Evolutionary conservation across 164 flowering plant species (phyloP).

Genomic region (Tetrastigma voinierianum): DNA sequence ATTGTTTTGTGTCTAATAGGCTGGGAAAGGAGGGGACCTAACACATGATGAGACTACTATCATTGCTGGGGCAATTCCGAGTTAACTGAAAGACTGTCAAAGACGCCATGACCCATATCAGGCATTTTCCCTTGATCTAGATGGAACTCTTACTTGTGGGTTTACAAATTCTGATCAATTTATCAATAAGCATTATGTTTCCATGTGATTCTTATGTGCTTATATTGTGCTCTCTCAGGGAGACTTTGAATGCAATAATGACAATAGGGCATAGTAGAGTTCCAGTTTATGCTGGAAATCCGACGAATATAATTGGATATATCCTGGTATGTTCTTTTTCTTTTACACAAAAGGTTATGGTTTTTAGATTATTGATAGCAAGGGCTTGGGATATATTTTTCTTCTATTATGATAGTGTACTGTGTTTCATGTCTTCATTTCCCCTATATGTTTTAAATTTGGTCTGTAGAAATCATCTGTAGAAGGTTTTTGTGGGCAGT

Average conservation of each 20-base stretch:
- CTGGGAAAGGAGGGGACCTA: constrained; percentile 97
- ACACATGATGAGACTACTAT: constrained; percentile 97
- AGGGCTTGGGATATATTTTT: neutral
- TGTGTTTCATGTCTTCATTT: neutral
- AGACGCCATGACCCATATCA: constrained; percentile 95
- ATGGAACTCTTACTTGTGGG: constrained; percentile 84
- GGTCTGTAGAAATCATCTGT: too few species aligned
- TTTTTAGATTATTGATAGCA: neutral
- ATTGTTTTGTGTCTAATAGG: constrained; percentile 36
- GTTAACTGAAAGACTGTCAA: constrained; percentile 87
- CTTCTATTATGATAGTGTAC: neutral
- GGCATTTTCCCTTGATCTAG: constrained; percentile 93
- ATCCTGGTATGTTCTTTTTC: constrained; percentile 55
- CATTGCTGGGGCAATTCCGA: constrained; percentile 92
- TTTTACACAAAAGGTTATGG: neutral
- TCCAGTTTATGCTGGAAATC: constrained; percentile 70
- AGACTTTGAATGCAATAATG: constrained; percentile 72
- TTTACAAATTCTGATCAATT: constrained; percentile 24
- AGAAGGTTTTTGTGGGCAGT: neutral
- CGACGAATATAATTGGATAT: constrained; percentile 76
- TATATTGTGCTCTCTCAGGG: constrained; percentile 38
- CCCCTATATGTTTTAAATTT: neutral
- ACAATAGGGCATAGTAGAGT: constrained; percentile 89
- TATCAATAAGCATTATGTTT: neutral
- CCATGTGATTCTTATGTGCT: neutral